Percentiles rank a stretch among this genome's conserved stretches.
Conservation (phyloP, 192 early-diverging fungal genomes). For the Backusella liffmaniae region DNA sequence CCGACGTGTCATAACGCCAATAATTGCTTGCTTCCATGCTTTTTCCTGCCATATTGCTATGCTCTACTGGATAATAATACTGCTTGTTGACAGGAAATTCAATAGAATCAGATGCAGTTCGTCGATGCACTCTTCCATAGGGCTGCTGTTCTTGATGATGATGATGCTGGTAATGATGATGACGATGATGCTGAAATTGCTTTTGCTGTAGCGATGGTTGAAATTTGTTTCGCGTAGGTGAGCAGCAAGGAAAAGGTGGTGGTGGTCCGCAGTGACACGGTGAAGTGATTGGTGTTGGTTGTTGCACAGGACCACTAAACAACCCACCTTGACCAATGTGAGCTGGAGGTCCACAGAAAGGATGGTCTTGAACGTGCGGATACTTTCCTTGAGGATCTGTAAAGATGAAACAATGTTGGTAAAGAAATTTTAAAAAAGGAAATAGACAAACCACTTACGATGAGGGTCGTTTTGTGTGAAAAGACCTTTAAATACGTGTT, state of each 20-base stretch:
- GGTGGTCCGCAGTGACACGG: background rate
- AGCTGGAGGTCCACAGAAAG: background rate
- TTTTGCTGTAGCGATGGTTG: background rate
- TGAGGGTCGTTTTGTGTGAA: background rate
- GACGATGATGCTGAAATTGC: background rate
- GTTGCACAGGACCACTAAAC: background rate
- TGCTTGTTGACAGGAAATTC: background rate
- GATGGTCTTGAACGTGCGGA: background rate
- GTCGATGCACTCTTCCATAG: background rate
- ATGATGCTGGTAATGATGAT: background rate
- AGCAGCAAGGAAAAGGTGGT: background rate
- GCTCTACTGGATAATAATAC: background rate
- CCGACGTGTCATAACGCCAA: background rate
- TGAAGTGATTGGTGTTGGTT: background rate
- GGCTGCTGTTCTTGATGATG: background rate
- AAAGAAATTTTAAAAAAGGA: background rate
- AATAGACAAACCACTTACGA: background rate
- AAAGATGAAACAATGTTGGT: background rate
- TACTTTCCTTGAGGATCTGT: background rate
- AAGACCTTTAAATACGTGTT: slow-evolving; percentile 4
- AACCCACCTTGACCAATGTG: background rate
- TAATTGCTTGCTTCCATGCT: background rate
- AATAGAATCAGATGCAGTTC: slow-evolving; percentile 7
- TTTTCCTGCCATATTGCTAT: background rate
- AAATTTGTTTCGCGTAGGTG: background rate